Base-by-base conservation (phyloP, 148 eudicot species). In the Silene latifolia region DNA sequence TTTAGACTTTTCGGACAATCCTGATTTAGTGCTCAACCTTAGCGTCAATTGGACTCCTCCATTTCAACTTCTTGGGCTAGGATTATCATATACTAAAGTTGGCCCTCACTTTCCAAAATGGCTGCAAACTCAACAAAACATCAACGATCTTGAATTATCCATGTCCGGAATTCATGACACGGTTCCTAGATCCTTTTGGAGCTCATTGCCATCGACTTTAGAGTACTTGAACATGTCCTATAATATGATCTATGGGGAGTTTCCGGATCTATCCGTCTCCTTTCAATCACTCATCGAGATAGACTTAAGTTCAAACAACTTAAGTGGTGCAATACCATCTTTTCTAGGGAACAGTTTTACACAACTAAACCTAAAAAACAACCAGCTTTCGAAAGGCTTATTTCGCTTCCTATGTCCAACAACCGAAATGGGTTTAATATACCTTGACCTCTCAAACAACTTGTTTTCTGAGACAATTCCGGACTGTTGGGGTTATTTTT, bases 1-100 rank as follows among this genome's bases (percentile, higher is more conserved):
- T 29, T 67, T 85, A 24, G 25, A 80, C 63, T 61, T 82, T 58
- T 83, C 85, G 14, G 17, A 23, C 35, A 85, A 82, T 4, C 35
- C 35, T 0, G 71, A 13, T 75, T 15, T 32, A 32, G 29, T 66
- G 29, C 3, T 75, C 4, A 57, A 72, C 23, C 35, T 80, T 17
- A 80, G 79, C 44, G 35, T 56, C 17, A 13, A 76, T 35, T 80
- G 79, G 79, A 15, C 54, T 46, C 79, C 76, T 47, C 79, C 76
- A 0, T 75, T 75, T 48, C 76, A 76, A 17, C 42, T 80, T 11
- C 0, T 4, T 5, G 0, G 0, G 11, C 39, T 80, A 27, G 25
- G 27, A 7, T 71, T 17, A 12, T 75, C 35, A 32, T 32, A 32
- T 32, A 32, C 67, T 71, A 76, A 63, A 18, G 8, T 76, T 18